Base-by-base conservation (phyloP, 805 yeast species). In the Lachancea lanzarotensis region DNA sequence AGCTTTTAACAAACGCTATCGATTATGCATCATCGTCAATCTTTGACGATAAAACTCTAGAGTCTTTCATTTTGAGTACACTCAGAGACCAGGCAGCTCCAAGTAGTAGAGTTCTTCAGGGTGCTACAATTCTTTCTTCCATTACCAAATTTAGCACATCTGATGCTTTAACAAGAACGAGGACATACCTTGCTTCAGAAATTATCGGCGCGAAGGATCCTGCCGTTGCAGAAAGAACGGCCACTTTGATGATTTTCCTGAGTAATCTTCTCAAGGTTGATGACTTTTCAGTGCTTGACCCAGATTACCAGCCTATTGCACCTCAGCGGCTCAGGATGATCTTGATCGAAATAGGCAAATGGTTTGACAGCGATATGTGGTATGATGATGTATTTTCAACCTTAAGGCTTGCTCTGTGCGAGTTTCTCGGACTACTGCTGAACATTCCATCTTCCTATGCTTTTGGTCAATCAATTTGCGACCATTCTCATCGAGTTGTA, bases 151-250 rank as follows among this genome's bases (percentile, higher is more conserved):
- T 73, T 29, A 38, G 36, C 22, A 54, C 70, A 1, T 42, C 63
- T 0, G 57, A 71, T 9, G 15, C 32, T 8, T 26, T 40, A 25
- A 15, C 74, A 15, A 71, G 81, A 47, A 52, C 76, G 9, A 72
- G 89, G 51, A 83, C 80, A 50, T 70, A 71, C 45, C 66, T 76
- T n/a, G 79, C 80, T 12, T 78, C 90, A 1, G 88, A 82, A 52
- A 57, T 84, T 17, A 66, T 83, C 38, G 86, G 88, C 1, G 63
- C 75, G 2, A 70, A 69, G 41, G 53, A 71, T 2, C 42, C 61
- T 0, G 74, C 74, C 27, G 69, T 81, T 11, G 42, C 71, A 7
- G 38, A 55, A 2, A 57, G 57, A 2, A 83, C 83, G 0, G 57
- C 78, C 30, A 62, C 59, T 13, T 71, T 73, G 59, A 47, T 84